Evolutionary conservation across 352 stramenopile species (phyloP).

Genomic region (Plasmopara viticola): DNA sequence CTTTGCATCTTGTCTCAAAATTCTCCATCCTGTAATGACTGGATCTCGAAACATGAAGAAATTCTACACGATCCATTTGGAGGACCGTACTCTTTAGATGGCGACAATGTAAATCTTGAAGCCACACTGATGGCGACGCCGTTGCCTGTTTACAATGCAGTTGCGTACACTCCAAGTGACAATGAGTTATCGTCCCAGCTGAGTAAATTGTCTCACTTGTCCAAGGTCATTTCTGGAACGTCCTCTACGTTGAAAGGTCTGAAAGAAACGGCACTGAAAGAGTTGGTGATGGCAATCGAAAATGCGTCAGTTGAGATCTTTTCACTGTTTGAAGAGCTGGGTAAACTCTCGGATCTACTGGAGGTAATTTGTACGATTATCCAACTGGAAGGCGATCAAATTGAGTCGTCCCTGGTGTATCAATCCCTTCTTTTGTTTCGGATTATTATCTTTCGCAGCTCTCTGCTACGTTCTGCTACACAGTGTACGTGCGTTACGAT

Average conservation of each 20-base stretch:
- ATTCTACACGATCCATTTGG: slow-evolving; percentile 32
- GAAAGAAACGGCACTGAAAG: slow-evolving; percentile 26
- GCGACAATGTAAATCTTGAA: slow-evolving; percentile 14
- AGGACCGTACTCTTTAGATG: slow-evolving; percentile 4
- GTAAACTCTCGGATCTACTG: slow-evolving; percentile 24
- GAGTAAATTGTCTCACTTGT: slow-evolving; percentile 25
- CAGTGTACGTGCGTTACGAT: slow-evolving; percentile 23
- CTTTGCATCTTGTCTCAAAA: slow-evolving; percentile 27
- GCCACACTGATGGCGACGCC: slow-evolving; percentile 23
- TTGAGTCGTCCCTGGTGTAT: slow-evolving; percentile 13
- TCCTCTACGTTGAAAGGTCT: slow-evolving; percentile 21
- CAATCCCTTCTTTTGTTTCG: slow-evolving; percentile 33
- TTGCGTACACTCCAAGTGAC: slow-evolving; percentile 18
- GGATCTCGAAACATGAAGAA: slow-evolving; percentile 15
- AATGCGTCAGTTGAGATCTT: slow-evolving; percentile 22
- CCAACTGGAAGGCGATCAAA: slow-evolving; percentile 3
- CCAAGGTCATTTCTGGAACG: slow-evolving; percentile 22
- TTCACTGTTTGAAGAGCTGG: slow-evolving; percentile 34
- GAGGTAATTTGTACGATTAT: slow-evolving; percentile 12
- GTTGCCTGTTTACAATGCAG: slow-evolving; percentile 18
- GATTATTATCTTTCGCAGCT: slow-evolving; percentile 37
- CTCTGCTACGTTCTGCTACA: slow-evolving; percentile 24
- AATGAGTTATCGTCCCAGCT: slow-evolving; percentile 29
- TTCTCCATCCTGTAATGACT: slow-evolving; percentile 6
- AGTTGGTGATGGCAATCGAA: slow-evolving; percentile 26